A percentile compares a stretch with the other conserved stretches of the same genome.
Evolutionary conservation across 176 grass and related monocot species (phyloP).

Genomic region (barley (Hordeum vulgare)): MorexV3_pseudomolecules_assembly NC_058524.1:611645824-611646323

Average conservation of each 20-base stretch:
- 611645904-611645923: background rate
- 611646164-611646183: background rate
- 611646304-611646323: too few relatives aligned
- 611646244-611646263: too few relatives aligned
- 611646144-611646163: background rate
- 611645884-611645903: background rate
- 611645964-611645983: background rate
- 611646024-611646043: constrained; percentile 52
- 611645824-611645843: constrained; percentile 29
- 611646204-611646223: too few relatives aligned
- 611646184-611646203: background rate
- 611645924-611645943: background rate
- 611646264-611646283: too few relatives aligned
- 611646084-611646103: constrained; percentile 40
- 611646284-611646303: too few relatives aligned
- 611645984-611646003: background rate
- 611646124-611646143: background rate
- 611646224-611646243: too few relatives aligned
- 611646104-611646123: background rate
- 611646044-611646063: constrained; percentile 42
- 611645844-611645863: constrained; percentile 56
- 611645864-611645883: constrained; percentile 58
- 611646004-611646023: constrained; percentile 45
- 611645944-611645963: background rate
- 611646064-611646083: constrained; percentile 52